Evolutionary conservation across 257 asterid species (phyloP), one percentile per base, ranked within the genome.

Genomic region (Rubia yunnanensis): DNA sequence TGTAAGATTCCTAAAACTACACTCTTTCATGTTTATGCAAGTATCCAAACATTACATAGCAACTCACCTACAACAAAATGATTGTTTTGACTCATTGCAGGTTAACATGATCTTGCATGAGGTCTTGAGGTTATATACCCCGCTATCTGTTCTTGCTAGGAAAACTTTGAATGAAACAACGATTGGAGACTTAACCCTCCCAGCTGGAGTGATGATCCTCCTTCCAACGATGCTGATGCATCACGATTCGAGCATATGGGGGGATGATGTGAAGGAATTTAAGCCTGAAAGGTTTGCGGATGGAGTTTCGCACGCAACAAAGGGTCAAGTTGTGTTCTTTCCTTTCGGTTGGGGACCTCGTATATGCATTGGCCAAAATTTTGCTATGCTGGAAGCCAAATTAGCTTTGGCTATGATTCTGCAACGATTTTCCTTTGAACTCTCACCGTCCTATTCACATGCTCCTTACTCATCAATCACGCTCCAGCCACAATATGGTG

Each of bases 41-140:
- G 54, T 13, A 48, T 3, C 0, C 22, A 18, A 4, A 35, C 4
- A 10, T 3, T 46, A 46, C 20, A 1, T 0, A 46, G 24, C 3
- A 7, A 48, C 7, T 48, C 24, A 18, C n/a, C n/a, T n/a, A n/a
- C n/a, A 48, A 7, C 23, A 3, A 48, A 48, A 3, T n/a, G 20
- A 48, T 48, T 7, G 22, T 3, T 48, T 48, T 48, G 39, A 35
- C 9, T 35, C 8, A 48, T 18, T 18, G 11, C 41, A 75, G 76
- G 67, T 75, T 23, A 75, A 66, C 15, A 75, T 75, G 80, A 75
- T 75, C 27, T 28, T 75, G 4, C 5, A 66, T 4, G 80, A 75
- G 39, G 39, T 1, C n/a, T 28, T 57, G 18, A 57, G 63, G 39
- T 1, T 57, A 1, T 57, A 57, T 28, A 58, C 80, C 7, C 73